These are phyloP conservation scores for Tetrahymena borealis DNA, from an alignment of 73 alveolate genomes.

Conservation along the genomic window DNA sequence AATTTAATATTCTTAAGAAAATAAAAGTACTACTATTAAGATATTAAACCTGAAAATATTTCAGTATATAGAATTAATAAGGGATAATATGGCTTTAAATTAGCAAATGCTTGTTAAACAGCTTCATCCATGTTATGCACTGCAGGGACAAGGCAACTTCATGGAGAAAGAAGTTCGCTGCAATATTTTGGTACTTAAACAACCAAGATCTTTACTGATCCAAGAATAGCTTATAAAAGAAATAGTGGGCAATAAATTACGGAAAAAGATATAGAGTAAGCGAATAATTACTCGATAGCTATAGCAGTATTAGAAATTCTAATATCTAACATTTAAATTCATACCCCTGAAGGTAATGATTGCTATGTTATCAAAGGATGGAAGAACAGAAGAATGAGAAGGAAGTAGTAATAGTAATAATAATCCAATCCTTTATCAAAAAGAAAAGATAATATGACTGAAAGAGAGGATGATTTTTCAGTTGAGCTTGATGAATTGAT, in stretches of 20 bases:
- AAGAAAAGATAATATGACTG: not conserved
- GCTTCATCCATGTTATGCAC: not conserved
- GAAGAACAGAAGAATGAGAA: not conserved
- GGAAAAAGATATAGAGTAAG: not conserved
- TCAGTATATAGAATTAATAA: not conserved
- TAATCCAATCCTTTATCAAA: not conserved
- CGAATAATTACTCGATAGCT: not conserved
- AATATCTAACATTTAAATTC: not conserved
- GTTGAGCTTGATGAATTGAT: not conserved
- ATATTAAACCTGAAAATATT: not conserved
- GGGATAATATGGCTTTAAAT: not conserved
- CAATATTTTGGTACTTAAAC: not conserved
- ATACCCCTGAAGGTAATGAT: not conserved
- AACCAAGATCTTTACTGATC: not conserved
- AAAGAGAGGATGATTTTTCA: not conserved
- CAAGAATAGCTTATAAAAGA: not conserved
- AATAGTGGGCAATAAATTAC: not conserved
- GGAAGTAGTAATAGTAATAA: not conserved
- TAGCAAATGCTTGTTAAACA: not conserved
- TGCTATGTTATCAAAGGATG: not conserved
- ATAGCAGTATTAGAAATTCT: not conserved
- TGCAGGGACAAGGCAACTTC: not conserved
- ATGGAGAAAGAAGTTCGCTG: not conserved
- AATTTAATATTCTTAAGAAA: not conserved
- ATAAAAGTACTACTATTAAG: not conserved